Evolutionary conservation across 768 basidiomycete species (phyloP).

Genomic region (Dentipellis fragilis): DNA sequence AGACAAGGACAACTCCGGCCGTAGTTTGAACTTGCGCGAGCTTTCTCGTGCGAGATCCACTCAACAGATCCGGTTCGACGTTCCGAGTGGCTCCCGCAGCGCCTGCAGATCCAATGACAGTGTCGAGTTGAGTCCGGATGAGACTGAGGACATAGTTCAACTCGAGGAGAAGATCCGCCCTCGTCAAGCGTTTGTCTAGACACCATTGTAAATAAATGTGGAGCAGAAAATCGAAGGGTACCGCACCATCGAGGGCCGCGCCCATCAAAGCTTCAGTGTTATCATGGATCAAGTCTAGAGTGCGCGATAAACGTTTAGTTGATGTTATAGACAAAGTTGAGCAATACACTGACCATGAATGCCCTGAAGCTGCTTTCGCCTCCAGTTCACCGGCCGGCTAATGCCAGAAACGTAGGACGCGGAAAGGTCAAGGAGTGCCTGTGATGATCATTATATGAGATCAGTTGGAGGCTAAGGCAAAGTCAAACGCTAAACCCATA

Average conservation of each 20-base stretch:
- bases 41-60: not conserved
- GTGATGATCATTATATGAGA: too few relatives aligned
- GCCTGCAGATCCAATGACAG: not conserved
- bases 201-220: not conserved
- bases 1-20: not conserved
- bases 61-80: not conserved
- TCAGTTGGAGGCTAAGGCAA: too few relatives aligned
- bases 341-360: not conserved
- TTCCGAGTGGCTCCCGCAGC: not conserved
- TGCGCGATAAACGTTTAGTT: too few relatives aligned
- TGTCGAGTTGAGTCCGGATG: not conserved
- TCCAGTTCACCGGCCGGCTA: constrained; percentile 1
- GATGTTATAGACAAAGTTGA: too few relatives aligned
- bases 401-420: not conserved
- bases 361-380: constrained; percentile 3
- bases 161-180: constrained; percentile 1
- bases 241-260: not conserved
- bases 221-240: not conserved
- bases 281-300: constrained; percentile 1
- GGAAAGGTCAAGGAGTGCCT: constrained; percentile 1
- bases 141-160: not conserved
- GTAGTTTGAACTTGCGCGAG: not conserved
- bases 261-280: not conserved
- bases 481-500: too few relatives aligned
- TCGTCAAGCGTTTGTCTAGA: constrained; percentile 1